phyloP scores from a whole-genome alignment of 208 protist species.

The Acanthamoeba castellanii region DNA sequence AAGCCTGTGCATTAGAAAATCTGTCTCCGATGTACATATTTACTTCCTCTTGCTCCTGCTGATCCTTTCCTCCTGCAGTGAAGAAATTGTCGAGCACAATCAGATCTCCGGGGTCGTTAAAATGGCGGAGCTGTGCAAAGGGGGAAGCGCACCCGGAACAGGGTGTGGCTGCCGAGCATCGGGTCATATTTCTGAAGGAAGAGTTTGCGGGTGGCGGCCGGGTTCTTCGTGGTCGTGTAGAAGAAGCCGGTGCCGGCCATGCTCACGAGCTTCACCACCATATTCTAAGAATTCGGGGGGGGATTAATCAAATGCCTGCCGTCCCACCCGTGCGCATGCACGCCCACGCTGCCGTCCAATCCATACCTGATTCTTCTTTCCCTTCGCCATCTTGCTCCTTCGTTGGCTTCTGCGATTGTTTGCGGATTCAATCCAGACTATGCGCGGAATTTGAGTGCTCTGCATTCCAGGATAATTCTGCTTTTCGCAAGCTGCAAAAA shows the following conservation, averaged over 20 bases:
- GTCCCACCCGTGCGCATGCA: not conserved
- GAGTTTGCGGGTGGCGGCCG: conserved; percentile 80
- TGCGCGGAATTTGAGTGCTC: not conserved
- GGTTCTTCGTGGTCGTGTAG: conserved; percentile 86
- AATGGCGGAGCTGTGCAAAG: not conserved
- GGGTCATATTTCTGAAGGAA: conserved; percentile 85
- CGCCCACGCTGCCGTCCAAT: not conserved
- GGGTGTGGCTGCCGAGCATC: conserved; percentile 71
- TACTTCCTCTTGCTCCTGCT: conserved; percentile 74
- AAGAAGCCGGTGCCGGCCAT: conserved; percentile 86
- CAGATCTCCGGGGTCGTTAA: not conserved
- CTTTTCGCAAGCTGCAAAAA: not conserved
- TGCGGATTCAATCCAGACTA: not conserved
- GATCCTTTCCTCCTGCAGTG: conserved; percentile 69
- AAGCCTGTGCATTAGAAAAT: no score
- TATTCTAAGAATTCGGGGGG: conserved; percentile 15
- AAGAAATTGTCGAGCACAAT: not conserved
- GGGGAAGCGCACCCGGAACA: conserved; percentile 70
- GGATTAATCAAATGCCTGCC: not conserved
- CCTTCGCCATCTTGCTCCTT: conserved; percentile 37
- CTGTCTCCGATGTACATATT: no score
- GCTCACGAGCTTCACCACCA: conserved; percentile 85
- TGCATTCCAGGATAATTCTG: conserved; percentile 52
- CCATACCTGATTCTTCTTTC: conserved; percentile 51
- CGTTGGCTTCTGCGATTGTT: not conserved